Evolutionary conservation across 1,284 basidiomycete species (phyloP), one percentile per base, ranked within the genome.

Genomic region (Ceratobasidium theobromae): DNA sequence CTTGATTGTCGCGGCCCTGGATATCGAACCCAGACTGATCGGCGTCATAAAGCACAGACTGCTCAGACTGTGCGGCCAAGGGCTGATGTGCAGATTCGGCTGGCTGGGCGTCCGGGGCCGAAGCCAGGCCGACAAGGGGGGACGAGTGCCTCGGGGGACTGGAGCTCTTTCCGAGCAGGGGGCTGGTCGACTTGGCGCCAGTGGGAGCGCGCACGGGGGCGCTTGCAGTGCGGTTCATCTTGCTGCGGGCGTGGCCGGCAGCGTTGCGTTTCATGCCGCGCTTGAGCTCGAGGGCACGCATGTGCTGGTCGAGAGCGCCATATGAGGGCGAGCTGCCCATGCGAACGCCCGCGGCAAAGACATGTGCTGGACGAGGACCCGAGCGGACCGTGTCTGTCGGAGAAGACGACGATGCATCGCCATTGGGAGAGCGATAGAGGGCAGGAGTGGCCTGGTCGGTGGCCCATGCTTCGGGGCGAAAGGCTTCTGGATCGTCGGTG

Each of bases 271-370:
- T 62, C 57, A 62, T 62, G 21, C 57, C 57, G 21, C 57, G 57
- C 46, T 62, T 62, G 45, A 62, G 57, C 46, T 62, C 57, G 33
- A 62, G 57, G 27, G 57, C 46, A 28, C 57, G 57, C 57, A 62
- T 62, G 46, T 62, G 57, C 57, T 62, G 57, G 32, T 62, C 57
- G 11, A 62, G 33, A 11, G 57, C 57, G 30, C 57, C 57, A 28
- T 62, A 62, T 32, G 57, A 62, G 21, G 57, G 57, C n/a, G 57
- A 62, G 25, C 46, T 62, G 33, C 57, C 57, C 46, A 62, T 27
- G 12, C 57, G 21, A 3, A 18, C 28, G 11, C 49, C 49, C 16
- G 25, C 2, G 14, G 14, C 28, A 27, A 43, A 62, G 32, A 38
- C 46, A 11, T 32, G 41, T 8, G 43, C 8, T 8, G 45, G 45